phyloP scores from a whole-genome alignment of 345 rosid genomes.

The Salix exigua region DNA sequence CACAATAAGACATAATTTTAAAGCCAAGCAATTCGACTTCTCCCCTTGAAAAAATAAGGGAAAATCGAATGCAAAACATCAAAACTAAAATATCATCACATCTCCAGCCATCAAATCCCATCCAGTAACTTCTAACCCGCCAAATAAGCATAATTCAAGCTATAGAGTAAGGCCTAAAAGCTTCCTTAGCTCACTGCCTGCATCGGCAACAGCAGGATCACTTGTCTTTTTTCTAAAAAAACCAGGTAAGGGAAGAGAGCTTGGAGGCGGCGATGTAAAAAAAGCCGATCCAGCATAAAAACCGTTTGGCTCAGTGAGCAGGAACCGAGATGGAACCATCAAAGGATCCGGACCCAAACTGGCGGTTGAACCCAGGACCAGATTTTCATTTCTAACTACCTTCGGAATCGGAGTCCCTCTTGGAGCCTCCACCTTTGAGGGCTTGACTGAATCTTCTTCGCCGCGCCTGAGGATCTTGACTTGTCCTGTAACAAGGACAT shows the following conservation, averaged over 20 bases:
- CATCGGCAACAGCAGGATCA: background rate
- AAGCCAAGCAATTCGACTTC: conserved; percentile 35
- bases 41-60: conserved; percentile 94
- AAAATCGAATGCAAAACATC: conserved; percentile 23
- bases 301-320: conserved; percentile 22
- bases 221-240: conserved; percentile 46
- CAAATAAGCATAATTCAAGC: background rate
- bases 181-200: conserved; percentile 46
- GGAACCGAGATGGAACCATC: conserved; percentile 26
- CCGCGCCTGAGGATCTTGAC: conserved; percentile 79
- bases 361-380: conserved; percentile 35
- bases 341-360: conserved; percentile 40
- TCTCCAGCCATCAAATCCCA: background rate
- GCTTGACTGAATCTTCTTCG: conserved; percentile 17
- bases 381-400: background rate
- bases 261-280: conserved; percentile 80
- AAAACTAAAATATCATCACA: conserved; percentile 13
- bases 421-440: background rate
- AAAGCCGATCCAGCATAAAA: conserved; percentile 80
- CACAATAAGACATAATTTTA: conserved; percentile 8
- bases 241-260: conserved; percentile 79
- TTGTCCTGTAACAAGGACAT: conserved; percentile 35
- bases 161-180: conserved; percentile 45
- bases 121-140: background rate
- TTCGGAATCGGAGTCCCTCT: background rate